phyloP scores from a whole-genome alignment of 371 early-diverging fungal genomes.

The Umbelopsis sp. region DNA sequence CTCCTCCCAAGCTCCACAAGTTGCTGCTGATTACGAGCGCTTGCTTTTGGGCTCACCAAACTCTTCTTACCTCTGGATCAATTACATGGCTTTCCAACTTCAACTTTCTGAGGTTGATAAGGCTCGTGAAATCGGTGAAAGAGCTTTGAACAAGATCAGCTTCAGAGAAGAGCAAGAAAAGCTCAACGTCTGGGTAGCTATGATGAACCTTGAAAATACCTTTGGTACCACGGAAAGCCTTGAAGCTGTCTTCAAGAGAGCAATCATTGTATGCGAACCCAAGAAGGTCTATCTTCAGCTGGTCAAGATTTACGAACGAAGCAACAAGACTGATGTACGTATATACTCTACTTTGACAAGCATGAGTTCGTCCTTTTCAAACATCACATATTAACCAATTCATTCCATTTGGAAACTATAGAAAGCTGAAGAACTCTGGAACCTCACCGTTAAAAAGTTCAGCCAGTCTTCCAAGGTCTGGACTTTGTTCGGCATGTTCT shows the following conservation, averaged over 20 bases:
- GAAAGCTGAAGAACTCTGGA: constrained; percentile 76
- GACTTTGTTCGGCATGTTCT: constrained; percentile 81
- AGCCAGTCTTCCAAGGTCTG: constrained; percentile 88
- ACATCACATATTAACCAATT: not conserved
- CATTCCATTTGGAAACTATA: constrained; percentile 20
- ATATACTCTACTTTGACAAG: not conserved
- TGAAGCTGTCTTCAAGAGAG: constrained; percentile 81
- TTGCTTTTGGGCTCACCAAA: constrained; percentile 92
- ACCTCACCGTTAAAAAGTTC: constrained; percentile 84
- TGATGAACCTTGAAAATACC: constrained; percentile 91
- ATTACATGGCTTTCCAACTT: constrained; percentile 96
- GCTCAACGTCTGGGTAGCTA: constrained; percentile 95
- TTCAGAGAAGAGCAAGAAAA: constrained; percentile 94
- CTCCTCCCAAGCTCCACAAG: constrained; percentile 58
- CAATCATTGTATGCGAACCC: constrained; percentile 81
- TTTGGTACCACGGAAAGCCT: constrained; percentile 86
- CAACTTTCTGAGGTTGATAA: constrained; percentile 88
- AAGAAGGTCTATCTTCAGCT: constrained; percentile 87
- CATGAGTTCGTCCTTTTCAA: not conserved
- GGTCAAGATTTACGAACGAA: constrained; percentile 87
- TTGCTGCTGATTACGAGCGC: constrained; percentile 83
- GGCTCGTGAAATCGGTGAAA: constrained; percentile 91
- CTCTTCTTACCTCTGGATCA: constrained; percentile 96
- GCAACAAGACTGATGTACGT: constrained; percentile 70
- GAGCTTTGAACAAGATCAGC: constrained; percentile 91